Base-by-base conservation (phyloP, 176 grass and related monocot genomes). In the Oryza punctata region DNA sequence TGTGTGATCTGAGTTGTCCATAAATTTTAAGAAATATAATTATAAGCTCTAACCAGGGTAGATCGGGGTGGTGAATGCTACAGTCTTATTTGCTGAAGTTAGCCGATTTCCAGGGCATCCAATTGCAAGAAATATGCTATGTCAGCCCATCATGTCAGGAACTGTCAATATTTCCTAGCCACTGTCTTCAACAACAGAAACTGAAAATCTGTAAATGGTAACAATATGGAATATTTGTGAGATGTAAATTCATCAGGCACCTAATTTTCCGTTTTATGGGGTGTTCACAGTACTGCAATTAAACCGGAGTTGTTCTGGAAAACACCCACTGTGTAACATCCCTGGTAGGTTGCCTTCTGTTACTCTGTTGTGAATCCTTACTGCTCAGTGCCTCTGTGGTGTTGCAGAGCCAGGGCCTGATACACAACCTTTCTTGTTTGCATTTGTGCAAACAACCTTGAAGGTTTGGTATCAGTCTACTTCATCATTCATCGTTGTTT, bases 241-340 rank as follows among this genome's bases (percentile, higher is more conserved):
- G 23, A 33, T 37, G 50, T 12, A 66, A 78, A 37, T 78, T 71
- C 19, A 7, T 3, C 16, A 24, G 50, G 52, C 52, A 67, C 23
- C 26, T 69, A 24, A 21, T 67, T 69, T 33, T 7, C 12, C 25
- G 5, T 26, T 82, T 46, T 33, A 61, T 46, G 6, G 4, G 61
- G 44, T 29, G 15, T 73, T 41, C 28, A 10, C n/a, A 65, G 63
- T 19, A 61, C 3, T 54, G 37, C 67, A 44, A 50, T 21, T 57
- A 43, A 81, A 41, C 45, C 27, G 12, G 66, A 57, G 38, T 49
- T 43, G 75, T 81, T 69, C 77, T 81, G 46, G 50, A 46, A 81
- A 76, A 85, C 65, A 76, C 70, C 38, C 63, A 54, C 40, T 28
- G 28, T 71, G 52, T 63, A 57, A 30, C 44, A 18, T 28, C 38